Base-by-base conservation (phyloP, 768 basidiomycete genomes). In the Wakefieldia striispora region DNA sequence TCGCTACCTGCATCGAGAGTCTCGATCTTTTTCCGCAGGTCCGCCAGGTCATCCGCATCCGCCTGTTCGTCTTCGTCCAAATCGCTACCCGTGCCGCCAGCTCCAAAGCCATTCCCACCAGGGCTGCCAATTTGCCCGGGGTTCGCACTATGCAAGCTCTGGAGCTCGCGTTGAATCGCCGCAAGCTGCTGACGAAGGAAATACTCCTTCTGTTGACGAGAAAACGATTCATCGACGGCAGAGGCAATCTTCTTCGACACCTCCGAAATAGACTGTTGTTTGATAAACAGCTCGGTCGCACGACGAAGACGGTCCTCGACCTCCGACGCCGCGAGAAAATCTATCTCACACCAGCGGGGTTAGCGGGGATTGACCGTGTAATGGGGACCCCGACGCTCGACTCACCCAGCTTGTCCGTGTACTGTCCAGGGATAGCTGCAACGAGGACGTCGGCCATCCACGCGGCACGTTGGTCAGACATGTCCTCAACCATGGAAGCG, bases 151-250 rank as follows among this genome's bases (percentile, higher is more conserved):
- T 71, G 74, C 68, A 88, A 72, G 34, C 76, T 72, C 43, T 82
- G 76, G 24, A 93, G 75, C 64, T 95, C 83, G 35, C 86, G 80
- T 48, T 88, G 83, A 42, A 90, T 91, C 17, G 86, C 88, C 2
- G 86, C 80, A 13, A 89, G 80, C 57, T 91, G 90, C 56, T 91
- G 90, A 20, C 88, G 82, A 3, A 92, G 76, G 72, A 90, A 91
- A 60, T 85, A 86, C 51, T 91, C 90, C 60, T 91, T 91, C 68
- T 92, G 90, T 58, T 91, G 90, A 49, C 88, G 90, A 21, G 86
- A 88, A n/a, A 91, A 76, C 4, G 83, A 83, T 63, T 92, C 89
- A 54, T 89, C 88, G 11, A 92, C 85, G 19, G 86, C 83, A 26
- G 80, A 78, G 4, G 87, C 83, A 44, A 92, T 88, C 72, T 88